Conservation (phyloP, 176 grass and related monocot species). For the Aegilops longissima region DNA sequence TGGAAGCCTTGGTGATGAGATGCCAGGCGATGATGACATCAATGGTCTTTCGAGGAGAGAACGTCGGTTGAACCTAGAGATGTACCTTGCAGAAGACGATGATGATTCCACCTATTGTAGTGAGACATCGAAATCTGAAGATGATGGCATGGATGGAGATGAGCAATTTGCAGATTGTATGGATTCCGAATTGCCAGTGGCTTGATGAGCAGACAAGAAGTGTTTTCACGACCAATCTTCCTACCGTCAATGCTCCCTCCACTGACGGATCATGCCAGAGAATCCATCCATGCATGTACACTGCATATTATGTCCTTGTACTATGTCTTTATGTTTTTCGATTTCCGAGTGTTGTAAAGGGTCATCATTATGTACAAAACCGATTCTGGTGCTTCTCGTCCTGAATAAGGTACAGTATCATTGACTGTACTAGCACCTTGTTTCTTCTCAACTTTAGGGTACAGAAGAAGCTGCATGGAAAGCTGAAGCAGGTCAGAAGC, state of each 20-base stretch:
- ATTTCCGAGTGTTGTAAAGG: background rate
- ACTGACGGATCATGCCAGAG: background rate
- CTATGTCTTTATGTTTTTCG: background rate
- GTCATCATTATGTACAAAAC: too few species aligned
- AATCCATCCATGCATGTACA: background rate
- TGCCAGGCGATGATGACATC: fast-evolving
- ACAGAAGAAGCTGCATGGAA: too few species aligned
- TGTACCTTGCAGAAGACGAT: background rate
- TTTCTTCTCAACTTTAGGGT: too few species aligned
- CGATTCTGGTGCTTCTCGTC: too few species aligned
- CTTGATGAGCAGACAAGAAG: background rate
- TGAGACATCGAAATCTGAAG: background rate
- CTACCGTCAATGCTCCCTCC: background rate
- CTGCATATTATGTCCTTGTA: background rate
- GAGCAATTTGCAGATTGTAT: background rate
- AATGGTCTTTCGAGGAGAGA: background rate
- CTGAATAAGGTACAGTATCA: too few species aligned
- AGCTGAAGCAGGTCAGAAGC: too few species aligned
- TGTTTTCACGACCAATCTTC: background rate
- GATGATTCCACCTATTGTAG: background rate
- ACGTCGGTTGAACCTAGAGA: background rate
- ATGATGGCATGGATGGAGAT: background rate
- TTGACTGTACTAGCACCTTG: too few species aligned
- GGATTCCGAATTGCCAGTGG: background rate
- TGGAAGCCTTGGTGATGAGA: background rate